Percentiles rank a stretch among this genome's conserved stretches.
Conservation (phyloP, 208 protist species). For the Acanthamoeba triangularis region DNA sequence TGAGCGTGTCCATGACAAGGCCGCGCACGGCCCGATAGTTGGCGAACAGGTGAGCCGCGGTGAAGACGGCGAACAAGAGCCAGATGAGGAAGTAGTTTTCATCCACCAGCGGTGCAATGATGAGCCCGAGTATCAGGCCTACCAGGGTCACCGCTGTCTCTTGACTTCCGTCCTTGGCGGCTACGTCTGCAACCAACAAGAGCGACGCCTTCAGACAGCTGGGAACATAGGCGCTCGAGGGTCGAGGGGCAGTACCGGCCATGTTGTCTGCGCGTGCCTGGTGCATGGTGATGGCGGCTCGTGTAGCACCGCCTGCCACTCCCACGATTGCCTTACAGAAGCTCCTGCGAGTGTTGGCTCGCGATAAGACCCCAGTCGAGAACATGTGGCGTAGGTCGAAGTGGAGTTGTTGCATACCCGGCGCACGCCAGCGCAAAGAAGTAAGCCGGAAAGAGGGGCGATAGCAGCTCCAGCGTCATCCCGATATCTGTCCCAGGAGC, state of each 20-base stretch:
- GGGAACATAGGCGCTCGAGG: not conserved
- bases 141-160: constrained; percentile 86
- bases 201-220: not conserved
- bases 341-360: not conserved
- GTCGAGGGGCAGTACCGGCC: constrained; percentile 74
- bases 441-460: constrained; percentile 66
- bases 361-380: not conserved
- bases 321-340: constrained; percentile 74
- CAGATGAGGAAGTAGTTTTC: constrained; percentile 53
- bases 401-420: not conserved
- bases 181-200: constrained; percentile 79
- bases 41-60: constrained; percentile 72
- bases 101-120: constrained; percentile 40
- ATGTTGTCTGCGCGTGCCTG: constrained; percentile 86
- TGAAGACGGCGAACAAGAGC: constrained; percentile 76
- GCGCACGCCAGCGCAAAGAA: constrained; percentile 72
- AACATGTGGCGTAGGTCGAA: not conserved
- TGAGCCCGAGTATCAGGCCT: constrained; percentile 75
- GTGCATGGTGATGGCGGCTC: constrained; percentile 87
- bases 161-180: constrained; percentile 89
- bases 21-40: constrained; percentile 81
- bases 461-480: constrained; percentile 87
- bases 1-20: constrained; percentile 81
- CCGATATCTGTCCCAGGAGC: constrained; percentile 78
- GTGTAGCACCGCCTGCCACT: constrained; percentile 81